phyloP scores from a whole-genome alignment of 108 stramenopile genomes.

The Pseudonitzschia pungens region DNA sequence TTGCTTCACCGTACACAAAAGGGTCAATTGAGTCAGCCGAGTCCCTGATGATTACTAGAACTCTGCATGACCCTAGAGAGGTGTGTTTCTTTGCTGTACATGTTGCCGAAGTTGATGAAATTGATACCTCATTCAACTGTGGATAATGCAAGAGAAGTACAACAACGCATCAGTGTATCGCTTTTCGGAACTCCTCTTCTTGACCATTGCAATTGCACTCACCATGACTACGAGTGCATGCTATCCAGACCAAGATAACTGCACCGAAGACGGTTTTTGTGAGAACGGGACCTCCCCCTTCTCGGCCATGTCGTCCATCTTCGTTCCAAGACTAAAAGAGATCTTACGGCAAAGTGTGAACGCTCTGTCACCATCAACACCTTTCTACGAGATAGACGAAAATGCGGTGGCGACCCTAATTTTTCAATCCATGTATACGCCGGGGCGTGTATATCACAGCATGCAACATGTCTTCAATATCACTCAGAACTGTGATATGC shows the following conservation, averaged over 20 bases:
- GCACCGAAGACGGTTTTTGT: neutral
- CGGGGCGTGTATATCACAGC: slow-evolving; percentile 49
- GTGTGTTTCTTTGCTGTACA: too few relatives aligned
- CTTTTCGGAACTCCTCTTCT: slow-evolving; percentile 8
- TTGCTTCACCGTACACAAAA: too few relatives aligned
- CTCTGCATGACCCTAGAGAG: neutral
- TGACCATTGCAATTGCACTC: neutral
- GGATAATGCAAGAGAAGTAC: neutral
- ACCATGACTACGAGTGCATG: neutral
- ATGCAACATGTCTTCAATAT: slow-evolving; percentile 67
- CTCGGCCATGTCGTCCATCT: neutral
- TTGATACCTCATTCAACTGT: neutral
- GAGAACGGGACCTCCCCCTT: neutral
- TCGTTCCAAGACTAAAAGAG: slow-evolving; percentile 7
- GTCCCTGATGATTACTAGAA: too few relatives aligned
- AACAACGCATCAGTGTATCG: neutral
- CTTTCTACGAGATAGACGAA: slow-evolving; percentile 23
- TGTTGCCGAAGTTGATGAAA: neutral
- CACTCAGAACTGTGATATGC: slow-evolving; percentile 13
- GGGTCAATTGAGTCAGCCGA: too few relatives aligned
- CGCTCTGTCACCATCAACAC: neutral
- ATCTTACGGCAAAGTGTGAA: slow-evolving; percentile 9
- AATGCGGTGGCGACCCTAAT: slow-evolving; percentile 35
- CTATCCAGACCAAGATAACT: neutral
- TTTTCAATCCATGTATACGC: slow-evolving; percentile 51